A percentile compares a stretch with the other conserved stretches of the same genome.
phyloP scores from a whole-genome alignment of 495 filamentous ascomycete genomes.

The Aspergillus kassunensis region DNA sequence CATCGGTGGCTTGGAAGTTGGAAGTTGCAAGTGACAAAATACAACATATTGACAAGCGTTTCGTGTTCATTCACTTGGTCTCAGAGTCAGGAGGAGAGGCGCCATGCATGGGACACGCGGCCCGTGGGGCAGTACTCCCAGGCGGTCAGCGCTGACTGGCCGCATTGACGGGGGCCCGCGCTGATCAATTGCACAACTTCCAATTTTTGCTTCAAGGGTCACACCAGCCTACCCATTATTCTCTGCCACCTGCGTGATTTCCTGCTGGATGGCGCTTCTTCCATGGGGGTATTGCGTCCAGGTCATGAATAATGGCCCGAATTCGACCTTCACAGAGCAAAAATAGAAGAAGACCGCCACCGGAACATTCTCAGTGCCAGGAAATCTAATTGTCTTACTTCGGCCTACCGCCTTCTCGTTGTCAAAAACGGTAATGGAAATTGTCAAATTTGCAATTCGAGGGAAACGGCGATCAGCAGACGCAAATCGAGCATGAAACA shows the following conservation, averaged over 20 bases:
- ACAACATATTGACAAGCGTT: too few species aligned
- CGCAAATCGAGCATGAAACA: slow-evolving; percentile 14
- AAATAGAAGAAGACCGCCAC: slow-evolving; percentile 8
- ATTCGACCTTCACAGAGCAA: background rate
- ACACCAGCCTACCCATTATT: background rate
- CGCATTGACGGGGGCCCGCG: slow-evolving; percentile 12
- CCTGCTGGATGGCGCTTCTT: too few species aligned
- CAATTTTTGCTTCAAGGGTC: slow-evolving; percentile 4
- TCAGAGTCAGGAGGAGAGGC: too few species aligned
- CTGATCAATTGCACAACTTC: background rate
- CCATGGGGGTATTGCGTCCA: too few species aligned
- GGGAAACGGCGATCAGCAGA: slow-evolving; percentile 9
- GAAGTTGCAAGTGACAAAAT: too few species aligned
- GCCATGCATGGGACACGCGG: slow-evolving; percentile 23
- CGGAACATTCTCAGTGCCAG: slow-evolving; percentile 16
- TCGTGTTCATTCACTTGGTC: too few species aligned
- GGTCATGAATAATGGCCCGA: too few species aligned
- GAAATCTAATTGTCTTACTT: background rate
- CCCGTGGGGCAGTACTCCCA: slow-evolving; percentile 19
- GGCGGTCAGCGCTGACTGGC: slow-evolving; percentile 11
- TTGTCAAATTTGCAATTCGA: slow-evolving; percentile 7
- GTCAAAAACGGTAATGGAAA: too few species aligned
- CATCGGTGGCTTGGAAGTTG: too few species aligned
- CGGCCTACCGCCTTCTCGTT: too few species aligned
- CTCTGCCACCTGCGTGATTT: background rate